phyloP scores from a whole-genome alignment of 2,329 filamentous ascomycete species.

The Lachnellula hyalina region DNA sequence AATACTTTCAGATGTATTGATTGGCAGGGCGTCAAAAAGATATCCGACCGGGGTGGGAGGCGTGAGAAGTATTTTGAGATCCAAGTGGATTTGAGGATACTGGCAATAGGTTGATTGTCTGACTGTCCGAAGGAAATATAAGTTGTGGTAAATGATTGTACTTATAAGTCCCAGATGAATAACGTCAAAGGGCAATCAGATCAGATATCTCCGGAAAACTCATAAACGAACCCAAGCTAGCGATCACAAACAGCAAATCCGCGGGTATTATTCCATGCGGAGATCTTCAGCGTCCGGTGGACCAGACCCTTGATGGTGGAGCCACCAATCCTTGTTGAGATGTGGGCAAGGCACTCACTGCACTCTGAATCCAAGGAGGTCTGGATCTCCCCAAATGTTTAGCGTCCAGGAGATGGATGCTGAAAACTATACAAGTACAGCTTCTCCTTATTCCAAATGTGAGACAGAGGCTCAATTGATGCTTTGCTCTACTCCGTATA shows the following conservation, averaged over 20 bases:
- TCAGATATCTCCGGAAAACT: conserved; percentile 18
- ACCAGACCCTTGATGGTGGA: background rate
- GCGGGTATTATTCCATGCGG: conserved; percentile 15
- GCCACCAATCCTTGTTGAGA: background rate
- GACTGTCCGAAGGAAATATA: background rate
- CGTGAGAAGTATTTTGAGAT: background rate
- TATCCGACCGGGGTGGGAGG: background rate
- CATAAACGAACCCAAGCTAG: background rate
- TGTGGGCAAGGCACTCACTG: background rate
- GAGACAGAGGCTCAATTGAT: no score
- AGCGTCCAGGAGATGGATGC: no score
- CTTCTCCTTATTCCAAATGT: no score
- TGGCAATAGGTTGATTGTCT: background rate
- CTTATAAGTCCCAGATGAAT: conserved; percentile 20
- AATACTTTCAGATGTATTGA: background rate
- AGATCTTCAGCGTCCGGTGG: conserved; percentile 11
- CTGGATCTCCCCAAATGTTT: no score
- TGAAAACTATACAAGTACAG: no score
- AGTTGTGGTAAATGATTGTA: background rate
- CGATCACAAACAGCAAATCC: conserved; percentile 12
- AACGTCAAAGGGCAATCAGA: conserved; percentile 16
- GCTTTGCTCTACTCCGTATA: no score
- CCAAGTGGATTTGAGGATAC: background rate
- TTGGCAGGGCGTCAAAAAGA: background rate
- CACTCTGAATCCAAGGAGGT: background rate